Conservation (phyloP, 2,329 filamentous ascomycete genomes). For the Chrysosporium queenslandicum region DNA sequence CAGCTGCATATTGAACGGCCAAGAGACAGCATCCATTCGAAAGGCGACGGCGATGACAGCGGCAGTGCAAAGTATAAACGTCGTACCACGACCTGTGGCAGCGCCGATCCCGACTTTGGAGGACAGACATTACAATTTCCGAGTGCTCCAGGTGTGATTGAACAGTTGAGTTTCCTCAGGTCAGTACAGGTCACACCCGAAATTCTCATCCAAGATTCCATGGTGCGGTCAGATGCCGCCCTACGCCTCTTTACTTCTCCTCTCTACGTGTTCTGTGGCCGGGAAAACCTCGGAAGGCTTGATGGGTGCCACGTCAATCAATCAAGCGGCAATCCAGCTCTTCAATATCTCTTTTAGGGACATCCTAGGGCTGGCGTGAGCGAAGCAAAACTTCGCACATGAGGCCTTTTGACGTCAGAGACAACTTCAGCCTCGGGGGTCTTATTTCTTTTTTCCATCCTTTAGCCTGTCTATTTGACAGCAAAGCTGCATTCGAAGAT, state of each 20-base stretch:
- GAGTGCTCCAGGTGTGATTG: constrained; percentile 48
- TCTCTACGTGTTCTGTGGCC: neutral
- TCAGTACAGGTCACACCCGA: constrained; percentile 36
- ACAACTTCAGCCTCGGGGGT: neutral
- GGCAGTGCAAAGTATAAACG: constrained; percentile 47
- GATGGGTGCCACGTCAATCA: neutral
- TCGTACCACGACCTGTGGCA: constrained; percentile 46
- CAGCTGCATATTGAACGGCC: constrained; percentile 69
- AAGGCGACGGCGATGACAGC: constrained; percentile 44
- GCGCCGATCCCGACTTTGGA: constrained; percentile 56
- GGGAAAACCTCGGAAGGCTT: neutral
- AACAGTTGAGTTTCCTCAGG: constrained; percentile 64
- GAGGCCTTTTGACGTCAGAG: neutral
- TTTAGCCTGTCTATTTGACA: neutral
- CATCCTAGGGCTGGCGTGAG: neutral
- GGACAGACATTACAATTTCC: constrained; percentile 51
- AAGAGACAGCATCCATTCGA: constrained; percentile 38
- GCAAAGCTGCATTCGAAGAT: neutral
- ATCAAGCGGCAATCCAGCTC: no score
- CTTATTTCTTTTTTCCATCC: neutral
- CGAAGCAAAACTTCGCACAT: neutral
- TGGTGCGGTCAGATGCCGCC: neutral
- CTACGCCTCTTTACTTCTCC: neutral
- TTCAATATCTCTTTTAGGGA: no score
- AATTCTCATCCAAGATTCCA: neutral